Conservation (phyloP, 1,139 yeast genomes). For the Candida tropicalis region DNA sequence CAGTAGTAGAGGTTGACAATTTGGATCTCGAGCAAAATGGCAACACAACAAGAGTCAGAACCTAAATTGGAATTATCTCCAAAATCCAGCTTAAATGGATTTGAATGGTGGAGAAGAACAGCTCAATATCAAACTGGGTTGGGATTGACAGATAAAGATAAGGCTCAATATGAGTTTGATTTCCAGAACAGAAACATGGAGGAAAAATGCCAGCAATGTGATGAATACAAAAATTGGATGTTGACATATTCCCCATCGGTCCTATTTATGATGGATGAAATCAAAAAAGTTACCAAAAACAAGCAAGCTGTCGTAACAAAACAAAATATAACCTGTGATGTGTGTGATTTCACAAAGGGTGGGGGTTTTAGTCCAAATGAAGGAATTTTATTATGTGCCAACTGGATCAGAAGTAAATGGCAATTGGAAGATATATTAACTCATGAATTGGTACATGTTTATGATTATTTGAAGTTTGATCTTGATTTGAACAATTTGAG, state of each 20-base stretch:
- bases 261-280: constrained; percentile 83
- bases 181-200: constrained; percentile 52
- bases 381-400: constrained; percentile 87
- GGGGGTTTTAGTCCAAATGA: constrained; percentile 93
- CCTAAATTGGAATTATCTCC: constrained; percentile 21
- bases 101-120: constrained; percentile 84
- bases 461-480: constrained; percentile 85
- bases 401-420: constrained; percentile 74
- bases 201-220: constrained; percentile 61
- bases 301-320: constrained; percentile 17
- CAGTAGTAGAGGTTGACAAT: no score
- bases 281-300: constrained; percentile 68
- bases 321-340: constrained; percentile 71
- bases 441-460: constrained; percentile 93
- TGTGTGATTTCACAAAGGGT: constrained; percentile 83
- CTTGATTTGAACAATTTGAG: constrained; percentile 81
- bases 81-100: constrained; percentile 43
- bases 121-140: constrained; percentile 73
- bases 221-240: constrained; percentile 78
- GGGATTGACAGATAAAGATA: constrained; percentile 59
- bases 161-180: constrained; percentile 60
- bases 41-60: constrained; percentile 4
- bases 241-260: constrained; percentile 82
- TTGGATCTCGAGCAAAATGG: background rate
- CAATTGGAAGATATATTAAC: constrained; percentile 89